These are phyloP conservation scores for Austroboletus festivus DNA, from an alignment of 768 basidiomycete genomes.

Conservation along the genomic window DNA sequence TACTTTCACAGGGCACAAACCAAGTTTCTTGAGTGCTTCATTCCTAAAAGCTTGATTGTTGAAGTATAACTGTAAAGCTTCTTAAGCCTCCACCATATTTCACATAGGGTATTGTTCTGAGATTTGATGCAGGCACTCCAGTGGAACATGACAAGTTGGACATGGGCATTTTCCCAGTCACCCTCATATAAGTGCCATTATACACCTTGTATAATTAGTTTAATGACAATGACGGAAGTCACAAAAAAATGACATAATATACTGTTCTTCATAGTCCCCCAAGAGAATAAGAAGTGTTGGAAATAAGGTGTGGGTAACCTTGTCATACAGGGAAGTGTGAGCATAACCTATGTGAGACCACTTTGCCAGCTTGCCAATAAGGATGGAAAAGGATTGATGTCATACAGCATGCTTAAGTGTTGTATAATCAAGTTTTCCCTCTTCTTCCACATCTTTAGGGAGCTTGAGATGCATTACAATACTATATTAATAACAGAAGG, in stretches of 20 bases:
- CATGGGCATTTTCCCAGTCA: slow-evolving; percentile 31
- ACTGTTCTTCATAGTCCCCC: slow-evolving; percentile 48
- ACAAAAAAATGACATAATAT: too few species aligned
- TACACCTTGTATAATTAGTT: slow-evolving; percentile 26
- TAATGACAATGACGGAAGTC: too few species aligned
- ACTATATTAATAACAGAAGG: too few species aligned
- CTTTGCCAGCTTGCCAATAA: slow-evolving; percentile 27
- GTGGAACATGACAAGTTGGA: slow-evolving; percentile 36
- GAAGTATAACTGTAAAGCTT: neutral
- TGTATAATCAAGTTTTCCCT: slow-evolving; percentile 29
- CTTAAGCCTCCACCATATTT: slow-evolving; percentile 14
- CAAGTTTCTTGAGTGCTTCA: slow-evolving; percentile 13
- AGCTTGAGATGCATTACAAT: too few species aligned
- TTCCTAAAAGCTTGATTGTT: slow-evolving; percentile 16
- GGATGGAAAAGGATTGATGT: slow-evolving; percentile 34
- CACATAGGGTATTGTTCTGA: slow-evolving; percentile 11
- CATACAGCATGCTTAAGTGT: slow-evolving; percentile 37
- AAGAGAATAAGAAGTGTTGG: slow-evolving; percentile 39
- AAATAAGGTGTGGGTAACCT: slow-evolving; percentile 26
- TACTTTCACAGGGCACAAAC: slow-evolving; percentile 11
- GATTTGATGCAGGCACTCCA: slow-evolving; percentile 24
- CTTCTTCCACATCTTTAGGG: slow-evolving; percentile 30
- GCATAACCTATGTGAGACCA: slow-evolving; percentile 22
- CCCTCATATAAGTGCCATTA: slow-evolving; percentile 39
- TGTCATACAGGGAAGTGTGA: slow-evolving; percentile 26